phyloP scores from a whole-genome alignment of 257 asterid genomes.

The Solanum chiquidenum region DNA sequence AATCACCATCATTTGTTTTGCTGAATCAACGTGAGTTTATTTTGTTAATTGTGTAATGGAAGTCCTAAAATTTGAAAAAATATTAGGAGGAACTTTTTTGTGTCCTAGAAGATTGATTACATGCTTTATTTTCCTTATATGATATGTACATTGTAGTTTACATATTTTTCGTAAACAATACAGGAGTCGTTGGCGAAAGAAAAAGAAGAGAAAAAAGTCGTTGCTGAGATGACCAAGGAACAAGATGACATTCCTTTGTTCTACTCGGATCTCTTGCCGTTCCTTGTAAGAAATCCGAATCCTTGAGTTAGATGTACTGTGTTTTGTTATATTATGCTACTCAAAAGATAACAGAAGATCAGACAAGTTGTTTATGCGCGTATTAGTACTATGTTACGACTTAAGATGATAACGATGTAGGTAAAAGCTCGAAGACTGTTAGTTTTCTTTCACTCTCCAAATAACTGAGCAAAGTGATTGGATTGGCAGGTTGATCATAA shows the following conservation, averaged over 20 bases:
- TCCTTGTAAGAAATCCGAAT: slow-evolving; percentile 45
- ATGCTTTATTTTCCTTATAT: neutral
- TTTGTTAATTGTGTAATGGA: neutral
- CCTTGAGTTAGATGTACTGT: neutral
- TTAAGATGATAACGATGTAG: neutral
- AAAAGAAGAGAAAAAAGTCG: slow-evolving; percentile 40
- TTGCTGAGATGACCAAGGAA: slow-evolving; percentile 7
- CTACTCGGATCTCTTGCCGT: slow-evolving; percentile 89
- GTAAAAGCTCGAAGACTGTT: neutral
- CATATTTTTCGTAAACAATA: neutral
- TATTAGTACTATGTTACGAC: neutral
- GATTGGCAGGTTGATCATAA: slow-evolving; percentile 49
- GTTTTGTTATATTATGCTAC: neutral
- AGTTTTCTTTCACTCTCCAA: neutral
- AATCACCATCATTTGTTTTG: neutral
- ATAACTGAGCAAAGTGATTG: neutral
- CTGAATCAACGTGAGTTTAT: neutral
- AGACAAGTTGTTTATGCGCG: neutral
- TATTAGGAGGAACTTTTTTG: neutral
- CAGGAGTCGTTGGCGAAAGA: slow-evolving; percentile 62
- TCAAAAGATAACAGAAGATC: neutral
- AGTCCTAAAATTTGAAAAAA: neutral
- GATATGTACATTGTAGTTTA: neutral
- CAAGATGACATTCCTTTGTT: slow-evolving; percentile 71
- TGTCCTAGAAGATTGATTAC: neutral